These are phyloP conservation scores for Ophiognomonia clavigignenti-juglandacearum DNA, from an alignment of 2,329 filamentous ascomycete genomes.

Conservation along the genomic window DNA sequence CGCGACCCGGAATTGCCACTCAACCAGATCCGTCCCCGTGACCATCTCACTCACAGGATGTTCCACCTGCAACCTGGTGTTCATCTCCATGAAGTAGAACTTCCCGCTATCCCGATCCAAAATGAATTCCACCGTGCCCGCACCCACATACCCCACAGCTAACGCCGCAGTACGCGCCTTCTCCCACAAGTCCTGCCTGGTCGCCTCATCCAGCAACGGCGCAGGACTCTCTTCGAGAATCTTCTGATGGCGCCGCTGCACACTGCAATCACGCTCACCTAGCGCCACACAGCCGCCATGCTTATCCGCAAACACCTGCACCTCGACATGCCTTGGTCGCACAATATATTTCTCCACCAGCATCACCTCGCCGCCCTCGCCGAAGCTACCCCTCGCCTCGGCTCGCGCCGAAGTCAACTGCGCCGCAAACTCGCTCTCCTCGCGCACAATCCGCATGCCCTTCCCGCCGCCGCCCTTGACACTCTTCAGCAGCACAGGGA, in stretches of 20 bases:
- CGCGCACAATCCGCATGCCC: constrained; percentile 72
- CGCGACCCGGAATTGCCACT: constrained; percentile 86
- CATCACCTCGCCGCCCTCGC: constrained; percentile 73
- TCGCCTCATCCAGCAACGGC: constrained; percentile 56
- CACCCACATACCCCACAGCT: constrained; percentile 82
- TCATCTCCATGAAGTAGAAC: constrained; percentile 82
- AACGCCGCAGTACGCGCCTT: constrained; percentile 62
- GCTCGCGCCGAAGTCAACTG: constrained; percentile 70
- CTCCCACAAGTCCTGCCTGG: constrained; percentile 59
- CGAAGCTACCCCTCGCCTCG: constrained; percentile 74
- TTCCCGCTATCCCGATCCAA: constrained; percentile 76
- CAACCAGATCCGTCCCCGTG: constrained; percentile 71
- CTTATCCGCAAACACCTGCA: constrained; percentile 84
- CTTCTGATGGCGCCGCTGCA: constrained; percentile 86
- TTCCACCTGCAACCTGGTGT: constrained; percentile 90
- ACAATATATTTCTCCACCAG: constrained; percentile 81
- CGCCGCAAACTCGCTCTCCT: constrained; percentile 61
- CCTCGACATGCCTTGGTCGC: constrained; percentile 78
- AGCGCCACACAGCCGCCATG: constrained; percentile 76
- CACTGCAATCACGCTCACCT: constrained; percentile 82
- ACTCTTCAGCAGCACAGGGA: constrained; percentile 74
- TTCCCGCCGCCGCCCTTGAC: constrained; percentile 79
- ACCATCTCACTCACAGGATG: constrained; percentile 82
- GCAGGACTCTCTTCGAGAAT: constrained; percentile 86
- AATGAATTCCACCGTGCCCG: constrained; percentile 87